These are phyloP conservation scores for Citrus mangshanensis DNA, from an alignment of 345 rosid species.

Conservation along the genomic window DNA sequence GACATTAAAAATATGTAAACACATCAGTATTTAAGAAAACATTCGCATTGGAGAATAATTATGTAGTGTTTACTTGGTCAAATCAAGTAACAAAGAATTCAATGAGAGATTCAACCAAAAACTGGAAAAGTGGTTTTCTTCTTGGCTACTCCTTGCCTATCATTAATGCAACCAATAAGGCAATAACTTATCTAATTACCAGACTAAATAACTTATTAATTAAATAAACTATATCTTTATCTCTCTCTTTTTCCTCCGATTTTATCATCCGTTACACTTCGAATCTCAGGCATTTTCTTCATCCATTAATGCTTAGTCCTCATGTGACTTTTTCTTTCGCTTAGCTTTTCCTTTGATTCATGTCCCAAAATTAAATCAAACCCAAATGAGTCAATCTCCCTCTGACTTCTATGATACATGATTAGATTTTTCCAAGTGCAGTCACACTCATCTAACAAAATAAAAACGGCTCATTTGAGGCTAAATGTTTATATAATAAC, in stretches of 20 bases:
- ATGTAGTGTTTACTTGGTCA: too few species aligned
- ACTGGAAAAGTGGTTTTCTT: background rate
- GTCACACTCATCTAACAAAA: too few species aligned
- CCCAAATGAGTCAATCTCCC: background rate
- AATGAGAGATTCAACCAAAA: too few species aligned
- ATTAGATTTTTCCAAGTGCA: too few species aligned
- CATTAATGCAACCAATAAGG: background rate
- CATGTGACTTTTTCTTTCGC: background rate
- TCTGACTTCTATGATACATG: background rate
- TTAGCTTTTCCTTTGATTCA: background rate
- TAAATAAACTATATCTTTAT: background rate
- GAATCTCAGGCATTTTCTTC: background rate
- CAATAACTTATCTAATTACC: background rate
- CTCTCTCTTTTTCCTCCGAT: background rate
- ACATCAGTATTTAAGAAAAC: too few species aligned
- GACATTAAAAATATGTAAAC: too few species aligned
- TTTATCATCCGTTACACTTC: conserved; percentile 22
- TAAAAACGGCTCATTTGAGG: too few species aligned
- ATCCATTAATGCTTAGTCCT: background rate
- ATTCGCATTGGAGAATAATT: too few species aligned
- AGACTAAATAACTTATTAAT: background rate
- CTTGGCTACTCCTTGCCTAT: background rate
- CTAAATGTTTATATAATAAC: background rate
- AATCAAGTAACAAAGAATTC: too few species aligned
- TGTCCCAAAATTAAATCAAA: background rate